Evolutionary conservation across 163 green algal species (phyloP).

Genomic region (Volvox carteri): DNA sequence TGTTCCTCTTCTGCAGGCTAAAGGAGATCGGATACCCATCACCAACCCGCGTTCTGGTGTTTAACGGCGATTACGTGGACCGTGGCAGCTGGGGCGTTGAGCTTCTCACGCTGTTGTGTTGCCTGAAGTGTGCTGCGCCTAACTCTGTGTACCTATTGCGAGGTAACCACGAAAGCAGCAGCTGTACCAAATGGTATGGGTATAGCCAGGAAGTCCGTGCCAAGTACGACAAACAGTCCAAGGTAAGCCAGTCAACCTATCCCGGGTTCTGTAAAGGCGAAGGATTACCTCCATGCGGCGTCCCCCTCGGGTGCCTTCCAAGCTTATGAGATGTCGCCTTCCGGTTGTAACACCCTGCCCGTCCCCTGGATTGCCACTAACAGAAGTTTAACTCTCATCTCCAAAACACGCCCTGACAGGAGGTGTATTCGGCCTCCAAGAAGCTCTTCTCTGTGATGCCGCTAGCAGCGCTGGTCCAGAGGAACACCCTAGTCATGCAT

Average conservation of each 20-base stretch:
- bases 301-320: too few species aligned
- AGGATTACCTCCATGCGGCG: too few species aligned
- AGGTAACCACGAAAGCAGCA: constrained; percentile 94
- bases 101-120: constrained; percentile 81
- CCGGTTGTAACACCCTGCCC: too few species aligned
- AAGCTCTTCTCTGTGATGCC: constrained; percentile 86
- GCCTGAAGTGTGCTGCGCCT: constrained; percentile 60
- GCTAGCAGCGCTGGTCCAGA: constrained; percentile 83
- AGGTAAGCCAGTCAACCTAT: constrained; percentile 41
- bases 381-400: too few species aligned
- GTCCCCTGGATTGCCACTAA: too few species aligned
- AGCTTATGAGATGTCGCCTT: too few species aligned
- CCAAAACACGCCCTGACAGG: constrained; percentile 11
- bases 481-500: constrained; percentile 90
- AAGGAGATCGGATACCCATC: constrained; percentile 76
- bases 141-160: constrained; percentile 84
- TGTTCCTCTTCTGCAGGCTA: constrained; percentile 66
- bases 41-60: constrained; percentile 75
- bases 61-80: constrained; percentile 99
- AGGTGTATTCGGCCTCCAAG: constrained; percentile 72
- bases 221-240: constrained; percentile 83
- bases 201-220: constrained; percentile 84
- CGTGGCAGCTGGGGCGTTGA: constrained; percentile 97
- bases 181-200: constrained; percentile 94
- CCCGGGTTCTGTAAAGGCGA: too few species aligned